phyloP scores from a whole-genome alignment of 129 eudicot species.

The Cynara cardunculus region DNA sequence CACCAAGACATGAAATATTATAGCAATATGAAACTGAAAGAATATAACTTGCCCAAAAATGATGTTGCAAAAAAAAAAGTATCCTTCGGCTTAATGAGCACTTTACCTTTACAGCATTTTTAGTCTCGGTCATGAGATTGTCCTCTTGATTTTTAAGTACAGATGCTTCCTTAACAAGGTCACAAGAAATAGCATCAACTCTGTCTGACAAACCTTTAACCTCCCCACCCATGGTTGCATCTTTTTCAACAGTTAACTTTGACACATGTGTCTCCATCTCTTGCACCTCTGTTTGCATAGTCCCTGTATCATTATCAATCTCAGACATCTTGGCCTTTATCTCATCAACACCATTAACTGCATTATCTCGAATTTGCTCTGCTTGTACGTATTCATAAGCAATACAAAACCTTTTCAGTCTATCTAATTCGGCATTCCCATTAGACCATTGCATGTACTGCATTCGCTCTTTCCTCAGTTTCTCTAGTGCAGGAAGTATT shows the following conservation, averaged over 20 bases:
- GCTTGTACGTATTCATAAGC: slow-evolving; percentile 92
- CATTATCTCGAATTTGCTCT: slow-evolving; percentile 71
- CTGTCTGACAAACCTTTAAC: slow-evolving; percentile 66
- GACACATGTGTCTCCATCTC: slow-evolving; percentile 71
- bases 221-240: slow-evolving; percentile 92
- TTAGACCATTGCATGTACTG: slow-evolving; percentile 99
- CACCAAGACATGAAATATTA: background rate
- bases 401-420: slow-evolving; percentile 87
- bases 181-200: slow-evolving; percentile 72
- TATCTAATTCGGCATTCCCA: slow-evolving; percentile 91
- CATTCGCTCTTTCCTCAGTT: slow-evolving; percentile 88
- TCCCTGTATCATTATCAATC: slow-evolving; percentile 40
- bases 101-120: slow-evolving; percentile 67
- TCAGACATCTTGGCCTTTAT: slow-evolving; percentile 69
- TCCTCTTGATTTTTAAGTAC: slow-evolving; percentile 73
- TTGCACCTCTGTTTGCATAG: slow-evolving; percentile 51
- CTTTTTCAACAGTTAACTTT: slow-evolving; percentile 61
- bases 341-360: slow-evolving; percentile 67
- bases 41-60: background rate
- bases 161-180: slow-evolving; percentile 86
- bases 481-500: slow-evolving; percentile 91
- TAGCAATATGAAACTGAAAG: background rate
- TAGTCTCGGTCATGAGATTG: slow-evolving; percentile 62
- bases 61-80: background rate
- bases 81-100: background rate